These are phyloP conservation scores for Russula griseocarnosa DNA, from an alignment of 768 basidiomycete genomes.

Conservation along the genomic window DNA sequence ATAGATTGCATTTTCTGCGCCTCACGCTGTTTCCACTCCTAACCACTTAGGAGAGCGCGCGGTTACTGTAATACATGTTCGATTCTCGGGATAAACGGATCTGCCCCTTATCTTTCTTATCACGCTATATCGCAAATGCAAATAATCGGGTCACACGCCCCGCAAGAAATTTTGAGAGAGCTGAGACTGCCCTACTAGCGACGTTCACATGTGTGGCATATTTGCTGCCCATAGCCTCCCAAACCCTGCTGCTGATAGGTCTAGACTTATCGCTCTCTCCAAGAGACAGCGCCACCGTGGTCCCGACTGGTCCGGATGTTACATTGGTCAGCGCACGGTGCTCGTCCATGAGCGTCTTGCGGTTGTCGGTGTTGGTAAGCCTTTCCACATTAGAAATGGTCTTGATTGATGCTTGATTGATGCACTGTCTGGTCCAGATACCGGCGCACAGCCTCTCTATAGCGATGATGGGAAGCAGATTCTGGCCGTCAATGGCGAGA, in stretches of 20 bases:
- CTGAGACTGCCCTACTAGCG: background rate
- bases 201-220: conserved; percentile 73
- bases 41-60: too few relatives aligned
- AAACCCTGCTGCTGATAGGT: conserved; percentile 63
- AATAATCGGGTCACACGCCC: background rate
- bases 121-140: background rate
- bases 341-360: conserved; percentile 95
- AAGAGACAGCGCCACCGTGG: conserved; percentile 91
- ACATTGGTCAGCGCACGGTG: conserved; percentile 74
- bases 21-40: too few relatives aligned
- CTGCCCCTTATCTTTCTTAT: conserved; percentile 19
- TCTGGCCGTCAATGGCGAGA: conserved; percentile 96
- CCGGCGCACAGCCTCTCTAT: conserved; percentile 91
- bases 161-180: conserved; percentile 13
- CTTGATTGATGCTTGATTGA: too few relatives aligned
- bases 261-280: conserved; percentile 76
- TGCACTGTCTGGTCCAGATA: conserved; percentile 53
- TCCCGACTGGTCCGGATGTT: conserved; percentile 98
- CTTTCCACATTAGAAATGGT: background rate
- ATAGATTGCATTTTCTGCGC: too few relatives aligned
- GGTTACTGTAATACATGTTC: too few relatives aligned
- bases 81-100: too few relatives aligned
- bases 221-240: conserved; percentile 78
- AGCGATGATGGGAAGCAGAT: conserved; percentile 80
- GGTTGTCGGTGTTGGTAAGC: conserved; percentile 93